Evolutionary conservation across 2,329 filamentous ascomycete species (phyloP), one percentile per base, ranked within the genome.

Genomic region (Diaporthe amygdali): DNA sequence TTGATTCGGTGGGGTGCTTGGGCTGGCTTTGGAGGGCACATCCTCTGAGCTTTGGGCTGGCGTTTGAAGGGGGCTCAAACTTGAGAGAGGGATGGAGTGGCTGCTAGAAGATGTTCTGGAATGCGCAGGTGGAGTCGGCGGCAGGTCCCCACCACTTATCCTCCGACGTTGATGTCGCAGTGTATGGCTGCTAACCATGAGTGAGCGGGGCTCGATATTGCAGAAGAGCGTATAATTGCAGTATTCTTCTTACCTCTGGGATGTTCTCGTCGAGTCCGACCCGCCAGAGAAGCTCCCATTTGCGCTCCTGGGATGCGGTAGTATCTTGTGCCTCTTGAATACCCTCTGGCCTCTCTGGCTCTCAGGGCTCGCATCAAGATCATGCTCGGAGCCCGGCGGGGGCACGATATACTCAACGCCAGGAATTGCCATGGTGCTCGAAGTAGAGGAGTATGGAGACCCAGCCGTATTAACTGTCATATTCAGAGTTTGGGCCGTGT

Each of bases 1-100:
- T 74, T 91, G 89, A 74, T 90, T 89, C 34, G 90, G 87, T 63
- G 91, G 91, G 6, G 91, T 93, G 68, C 84, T 83, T n/a, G 87
- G 87, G n/a, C 64, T 73, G 12, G 84, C 77, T 68, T 80, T 82
- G 61, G 78, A 77, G 67, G 81, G 79, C 52, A 80, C 79, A 73
- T 81, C 80, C 67, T 83, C 79, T 63, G 80, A 77, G 74, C 82
- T 84, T 69, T 79, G 80, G 69, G 81, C 76, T 41, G 80, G 78
- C 71, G 78, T 82, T 67, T 82, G 81, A 47, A 80, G 78, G 52
- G 79, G 79, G 17, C 81, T 81, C 46, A 84, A 82, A 71, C 80
- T 87, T 9, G 84, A 83, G 17, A 82, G 80, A 30, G 81, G 76
- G 59, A 80, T 83, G 12, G 86, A 84, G 54, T 85, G 84, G 75